Conservation (phyloP, 2,329 filamentous ascomycete species). For the Monilinia laxa region DNA sequence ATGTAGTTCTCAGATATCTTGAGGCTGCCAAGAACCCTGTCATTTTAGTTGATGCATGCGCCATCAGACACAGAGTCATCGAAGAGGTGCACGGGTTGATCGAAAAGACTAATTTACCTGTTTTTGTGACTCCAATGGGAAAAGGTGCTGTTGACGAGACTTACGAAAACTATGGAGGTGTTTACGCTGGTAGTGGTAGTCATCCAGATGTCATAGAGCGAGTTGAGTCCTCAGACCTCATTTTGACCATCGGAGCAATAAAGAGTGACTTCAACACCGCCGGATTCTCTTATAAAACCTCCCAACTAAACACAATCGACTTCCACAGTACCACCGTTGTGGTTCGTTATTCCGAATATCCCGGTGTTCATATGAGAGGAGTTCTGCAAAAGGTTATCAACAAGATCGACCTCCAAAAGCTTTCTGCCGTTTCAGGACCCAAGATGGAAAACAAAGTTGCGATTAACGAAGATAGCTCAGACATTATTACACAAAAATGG, state of each 20-base stretch:
- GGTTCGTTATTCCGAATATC: constrained; percentile 77
- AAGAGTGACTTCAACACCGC: constrained; percentile 79
- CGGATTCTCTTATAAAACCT: constrained; percentile 78
- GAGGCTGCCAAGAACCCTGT: constrained; percentile 71
- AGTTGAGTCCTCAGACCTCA: constrained; percentile 68
- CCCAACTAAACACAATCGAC: constrained; percentile 75
- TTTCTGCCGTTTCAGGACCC: constrained; percentile 56
- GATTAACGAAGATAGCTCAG: constrained; percentile 43
- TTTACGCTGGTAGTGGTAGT: constrained; percentile 79
- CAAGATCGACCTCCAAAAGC: constrained; percentile 55
- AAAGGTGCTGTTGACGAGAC: constrained; percentile 81
- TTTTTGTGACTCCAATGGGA: constrained; percentile 88
- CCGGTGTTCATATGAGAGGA: constrained; percentile 72
- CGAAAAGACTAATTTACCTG: constrained; percentile 70
- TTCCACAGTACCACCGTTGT: constrained; percentile 73
- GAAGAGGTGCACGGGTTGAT: constrained; percentile 72
- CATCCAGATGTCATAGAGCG: constrained; percentile 61
- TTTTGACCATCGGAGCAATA: constrained; percentile 67
- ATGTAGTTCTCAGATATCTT: constrained; percentile 72
- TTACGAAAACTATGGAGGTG: constrained; percentile 73
- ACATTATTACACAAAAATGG: constrained; percentile 65
- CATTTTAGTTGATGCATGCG: constrained; percentile 80
- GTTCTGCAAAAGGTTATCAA: constrained; percentile 71
- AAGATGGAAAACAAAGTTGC: constrained; percentile 53
- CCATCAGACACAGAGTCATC: constrained; percentile 72